Evolutionary conservation across 176 grass and related monocot species (phyloP), one percentile per base, ranked within the genome.

Genomic region (Eleusine indica): DNA sequence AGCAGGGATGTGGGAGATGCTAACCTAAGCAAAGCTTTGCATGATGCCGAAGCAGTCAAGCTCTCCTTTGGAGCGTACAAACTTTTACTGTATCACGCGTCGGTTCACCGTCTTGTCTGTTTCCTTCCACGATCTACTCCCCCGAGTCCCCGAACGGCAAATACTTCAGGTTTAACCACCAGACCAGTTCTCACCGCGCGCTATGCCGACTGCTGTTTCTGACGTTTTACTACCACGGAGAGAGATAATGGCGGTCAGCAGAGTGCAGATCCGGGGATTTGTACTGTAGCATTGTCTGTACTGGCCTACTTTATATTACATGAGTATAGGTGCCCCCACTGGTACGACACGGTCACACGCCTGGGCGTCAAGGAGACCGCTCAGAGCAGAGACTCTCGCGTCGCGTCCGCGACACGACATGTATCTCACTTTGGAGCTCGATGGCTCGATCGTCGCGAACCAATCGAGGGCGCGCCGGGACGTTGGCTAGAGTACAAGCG

Each of bases 311-410:
- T 14, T 83, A 53, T 35, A 35, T 35, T 17, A 15, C 40, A 3
- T 5, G 75, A 65, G 56, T 54, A 10, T 54, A 10, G 48, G 2
- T 16, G 30, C 35, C 71, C 82, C 78, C 78, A 32, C 69, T 4
- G 68, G 83, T 83, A 78, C 73, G 73, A 62, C 13, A 4, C 83
- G 62, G 67, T 83, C 79, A 82, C 79, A 52, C 60, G 68, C 12
- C 13, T 6, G 73, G 73, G 57, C 79, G 88, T 82, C 88, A 86
- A 4, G 78, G 66, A 76, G 73, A 72, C 22, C 46, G 28, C 9
- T 19, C 47, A 47, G 56, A 28, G 43, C 76, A 68, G 61, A 12
- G 49, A 2, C 12, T 30, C 25, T 30, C 57, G 12, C 8, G 11
- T n/a, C 37, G 46, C 83, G 78, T 82, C 71, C 44, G 78, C 64